These are phyloP conservation scores for Colletotrichum trifolii DNA, from an alignment of 2,329 filamentous ascomycete genomes.

Conservation along the genomic window DNA sequence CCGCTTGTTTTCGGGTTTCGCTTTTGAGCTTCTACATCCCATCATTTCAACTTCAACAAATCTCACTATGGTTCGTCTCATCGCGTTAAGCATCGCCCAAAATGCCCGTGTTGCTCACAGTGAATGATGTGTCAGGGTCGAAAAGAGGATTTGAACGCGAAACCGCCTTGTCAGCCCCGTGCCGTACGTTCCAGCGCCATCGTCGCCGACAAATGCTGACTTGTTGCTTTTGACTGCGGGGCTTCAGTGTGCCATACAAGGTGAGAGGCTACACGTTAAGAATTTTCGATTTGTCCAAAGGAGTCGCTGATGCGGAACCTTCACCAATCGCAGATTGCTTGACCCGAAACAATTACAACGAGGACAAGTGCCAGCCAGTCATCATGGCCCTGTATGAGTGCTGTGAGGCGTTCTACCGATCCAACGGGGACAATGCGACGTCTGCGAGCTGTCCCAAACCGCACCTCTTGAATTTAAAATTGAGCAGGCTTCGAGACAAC, in stretches of 20 bases:
- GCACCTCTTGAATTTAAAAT: constrained; percentile 81
- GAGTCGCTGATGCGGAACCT: not conserved
- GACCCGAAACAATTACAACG: constrained; percentile 84
- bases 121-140: constrained; percentile 44
- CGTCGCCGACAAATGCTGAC: constrained; percentile 20
- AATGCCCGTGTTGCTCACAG: not conserved
- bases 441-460: constrained; percentile 89
- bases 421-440: constrained; percentile 79
- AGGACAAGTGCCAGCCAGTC: constrained; percentile 81
- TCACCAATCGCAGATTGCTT: constrained; percentile 75
- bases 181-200: constrained; percentile 66
- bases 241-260: constrained; percentile 86
- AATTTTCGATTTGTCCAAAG: not conserved
- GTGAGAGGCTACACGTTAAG: constrained; percentile 55
- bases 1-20: too few relatives aligned
- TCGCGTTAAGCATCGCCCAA: not conserved
- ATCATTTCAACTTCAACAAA: not conserved
- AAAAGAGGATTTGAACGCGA: constrained; percentile 77
- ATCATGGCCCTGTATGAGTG: constrained; percentile 93
- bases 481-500: constrained; percentile 75
- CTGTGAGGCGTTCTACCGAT: constrained; percentile 88
- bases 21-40: not conserved
- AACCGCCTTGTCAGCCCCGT: constrained; percentile 86
- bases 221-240: not conserved
- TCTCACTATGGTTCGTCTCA: too few relatives aligned